Evolutionary conservation across 164 flowering plant genomes (phyloP).

Genomic region (Magnolia kwangsiensis): DNA sequence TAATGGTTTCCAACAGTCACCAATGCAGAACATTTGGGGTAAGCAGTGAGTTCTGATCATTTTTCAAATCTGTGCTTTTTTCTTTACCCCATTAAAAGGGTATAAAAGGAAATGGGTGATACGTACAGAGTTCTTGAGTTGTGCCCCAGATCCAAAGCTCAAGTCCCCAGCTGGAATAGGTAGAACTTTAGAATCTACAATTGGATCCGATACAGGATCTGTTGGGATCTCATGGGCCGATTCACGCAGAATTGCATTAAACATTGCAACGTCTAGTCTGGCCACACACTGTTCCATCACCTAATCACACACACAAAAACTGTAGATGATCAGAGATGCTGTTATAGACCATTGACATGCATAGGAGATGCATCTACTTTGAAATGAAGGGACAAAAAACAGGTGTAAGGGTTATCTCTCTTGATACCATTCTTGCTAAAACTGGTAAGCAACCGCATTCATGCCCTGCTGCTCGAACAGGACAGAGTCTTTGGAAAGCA

Average conservation of each 20-base stretch:
- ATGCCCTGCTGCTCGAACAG: conserved; percentile 87
- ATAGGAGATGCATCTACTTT: not conserved
- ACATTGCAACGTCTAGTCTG: conserved; percentile 97
- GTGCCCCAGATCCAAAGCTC: conserved; percentile 99
- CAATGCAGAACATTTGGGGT: not conserved
- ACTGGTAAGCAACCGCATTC: conserved; percentile 97
- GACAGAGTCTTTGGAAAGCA: conserved; percentile 86
- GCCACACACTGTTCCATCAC: conserved; percentile 91
- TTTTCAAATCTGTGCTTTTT: not conserved
- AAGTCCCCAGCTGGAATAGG: conserved; percentile 98
- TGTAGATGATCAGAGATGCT: not conserved
- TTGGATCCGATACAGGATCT: conserved; percentile 98
- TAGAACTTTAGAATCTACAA: conserved; percentile 80
- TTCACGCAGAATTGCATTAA: conserved; percentile 96
- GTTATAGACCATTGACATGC: not conserved
- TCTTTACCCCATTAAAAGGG: not conserved
- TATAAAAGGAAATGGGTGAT: not conserved
- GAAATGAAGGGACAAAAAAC: not conserved
- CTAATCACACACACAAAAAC: conserved; percentile 31
- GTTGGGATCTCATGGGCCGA: conserved; percentile 95
- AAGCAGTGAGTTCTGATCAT: not conserved
- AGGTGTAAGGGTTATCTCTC: not conserved
- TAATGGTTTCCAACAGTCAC: not conserved
- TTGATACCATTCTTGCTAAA: conserved; percentile 75
- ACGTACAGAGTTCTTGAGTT: conserved; percentile 91